Conservation (phyloP, 73 alveolate species). For the Paramecium primaurelia region DNA sequence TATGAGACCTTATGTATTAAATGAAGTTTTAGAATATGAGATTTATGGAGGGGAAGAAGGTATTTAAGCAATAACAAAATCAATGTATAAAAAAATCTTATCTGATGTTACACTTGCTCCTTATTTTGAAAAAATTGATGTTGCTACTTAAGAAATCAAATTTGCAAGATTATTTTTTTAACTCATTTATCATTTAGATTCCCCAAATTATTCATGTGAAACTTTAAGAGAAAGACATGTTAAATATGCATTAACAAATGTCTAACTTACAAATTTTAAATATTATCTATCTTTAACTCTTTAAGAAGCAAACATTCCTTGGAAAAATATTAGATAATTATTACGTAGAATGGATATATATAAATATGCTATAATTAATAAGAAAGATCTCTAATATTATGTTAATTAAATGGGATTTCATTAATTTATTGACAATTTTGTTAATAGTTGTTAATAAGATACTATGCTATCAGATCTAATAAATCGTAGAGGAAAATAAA, state of each 20-base stretch:
- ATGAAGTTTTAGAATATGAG: background rate
- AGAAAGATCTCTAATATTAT: background rate
- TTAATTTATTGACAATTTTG: background rate
- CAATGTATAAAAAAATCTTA: conserved; percentile 6
- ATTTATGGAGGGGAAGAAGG: conserved; percentile 6
- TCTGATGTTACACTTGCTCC: background rate
- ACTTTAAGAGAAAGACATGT: conserved; percentile 32
- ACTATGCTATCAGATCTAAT: background rate
- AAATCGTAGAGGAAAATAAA: background rate
- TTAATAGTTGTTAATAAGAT: background rate
- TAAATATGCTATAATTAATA: conserved; percentile 6
- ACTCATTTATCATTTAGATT: conserved; percentile 15
- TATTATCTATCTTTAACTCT: background rate
- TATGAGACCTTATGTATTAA: background rate
- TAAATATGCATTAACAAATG: background rate
- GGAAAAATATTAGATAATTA: background rate
- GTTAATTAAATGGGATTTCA: background rate
- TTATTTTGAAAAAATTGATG: background rate
- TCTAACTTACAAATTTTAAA: background rate
- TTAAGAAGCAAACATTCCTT: background rate
- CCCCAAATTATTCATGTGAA: conserved; percentile 28
- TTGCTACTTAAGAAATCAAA: background rate
- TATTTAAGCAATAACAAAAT: background rate
- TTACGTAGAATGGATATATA: conserved; percentile 39
- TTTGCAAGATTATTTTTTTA: background rate